These are phyloP conservation scores for Endoconidiophora laricicola DNA, from an alignment of 2,329 filamentous ascomycete genomes.

Conservation along the genomic window DNA sequence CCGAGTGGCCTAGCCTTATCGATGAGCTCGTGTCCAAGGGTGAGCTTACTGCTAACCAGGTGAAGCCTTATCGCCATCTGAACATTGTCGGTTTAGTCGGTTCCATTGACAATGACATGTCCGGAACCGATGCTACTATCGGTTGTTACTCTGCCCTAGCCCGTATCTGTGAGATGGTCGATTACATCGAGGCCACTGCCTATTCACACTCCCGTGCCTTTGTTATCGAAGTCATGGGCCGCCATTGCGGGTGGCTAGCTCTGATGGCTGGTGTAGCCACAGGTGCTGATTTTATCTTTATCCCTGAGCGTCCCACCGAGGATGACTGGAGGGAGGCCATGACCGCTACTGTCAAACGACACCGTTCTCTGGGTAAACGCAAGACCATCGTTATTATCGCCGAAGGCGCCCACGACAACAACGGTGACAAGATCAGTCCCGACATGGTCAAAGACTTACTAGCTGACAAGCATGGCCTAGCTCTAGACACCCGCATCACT, in stretches of 20 bases:
- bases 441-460: constrained; percentile 74
- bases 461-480: constrained; percentile 53
- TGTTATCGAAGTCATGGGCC: constrained; percentile 95
- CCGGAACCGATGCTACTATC: constrained; percentile 91
- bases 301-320: constrained; percentile 79
- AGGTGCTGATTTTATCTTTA: constrained; percentile 91
- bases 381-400: constrained; percentile 98
- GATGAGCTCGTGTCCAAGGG: constrained; percentile 64
- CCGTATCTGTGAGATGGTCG: constrained; percentile 87
- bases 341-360: constrained; percentile 60
- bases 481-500: constrained; percentile 82
- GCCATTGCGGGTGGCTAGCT: constrained; percentile 94
- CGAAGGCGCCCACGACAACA: constrained; percentile 75
- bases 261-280: constrained; percentile 92
- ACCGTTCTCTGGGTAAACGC: constrained; percentile 76
- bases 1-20: constrained; percentile 79
- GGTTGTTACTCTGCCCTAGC: constrained; percentile 88
- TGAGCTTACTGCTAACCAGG: constrained; percentile 53
- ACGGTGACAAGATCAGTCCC: constrained; percentile 71
- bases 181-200: constrained; percentile 92
- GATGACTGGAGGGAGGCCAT: constrained; percentile 84
- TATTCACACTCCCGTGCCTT: constrained; percentile 90
- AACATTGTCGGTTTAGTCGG: constrained; percentile 95
- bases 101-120: constrained; percentile 97
- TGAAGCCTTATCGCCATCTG: constrained; percentile 63